Base-by-base conservation (phyloP, 208 protist species). In the Endotrypanum monterogeii region DNA sequence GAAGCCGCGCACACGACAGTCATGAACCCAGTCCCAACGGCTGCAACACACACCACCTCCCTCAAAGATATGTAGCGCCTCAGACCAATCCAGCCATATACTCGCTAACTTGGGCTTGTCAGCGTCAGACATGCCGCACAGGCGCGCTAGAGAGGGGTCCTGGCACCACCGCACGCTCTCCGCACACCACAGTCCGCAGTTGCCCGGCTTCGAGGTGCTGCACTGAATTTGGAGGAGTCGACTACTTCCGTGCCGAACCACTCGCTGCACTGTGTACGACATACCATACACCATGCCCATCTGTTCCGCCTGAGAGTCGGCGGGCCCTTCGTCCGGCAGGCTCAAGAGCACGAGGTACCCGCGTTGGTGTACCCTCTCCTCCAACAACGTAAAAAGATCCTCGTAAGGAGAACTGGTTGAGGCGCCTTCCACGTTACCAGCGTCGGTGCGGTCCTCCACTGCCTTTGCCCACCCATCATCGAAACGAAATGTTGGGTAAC, bases 71-170 rank as follows among this genome's bases (percentile, higher is more conserved):
- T 68, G 12, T 39, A 87, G 55, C 60, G 78, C 86, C 58, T 92
- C 87, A 35, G 50, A 67, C 88, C 84, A 91, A 48, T 83, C 84
- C 41, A 95, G 55, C 83, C 84, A 95, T 56, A 93, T 55, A 12
- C 54, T 54, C 51, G 60, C 83, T 0, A 75, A 48, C 41, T 67
- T 44, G 3, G 18, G n/a, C 25, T 3, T 72, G 8, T 60, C 70
- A 35, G 73, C 76, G 46, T 67, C 73, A n/a, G 56, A 39, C 41
- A 92, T 63, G 37, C 73, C 67, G 55, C 78, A 83, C 55, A 83
- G 61, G 35, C 58, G 23, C 41, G 67, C 63, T 14, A 91, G 65
- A 18, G 82, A 44, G n/a, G 73, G 65, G n/a, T 85, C 44, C 78
- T 74, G 60, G 67, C 67, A 44, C 87, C 87, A 91, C 71, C 62